These are phyloP conservation scores for Nidularia pulvinata DNA, from an alignment of 768 basidiomycete species.

Conservation along the genomic window DNA sequence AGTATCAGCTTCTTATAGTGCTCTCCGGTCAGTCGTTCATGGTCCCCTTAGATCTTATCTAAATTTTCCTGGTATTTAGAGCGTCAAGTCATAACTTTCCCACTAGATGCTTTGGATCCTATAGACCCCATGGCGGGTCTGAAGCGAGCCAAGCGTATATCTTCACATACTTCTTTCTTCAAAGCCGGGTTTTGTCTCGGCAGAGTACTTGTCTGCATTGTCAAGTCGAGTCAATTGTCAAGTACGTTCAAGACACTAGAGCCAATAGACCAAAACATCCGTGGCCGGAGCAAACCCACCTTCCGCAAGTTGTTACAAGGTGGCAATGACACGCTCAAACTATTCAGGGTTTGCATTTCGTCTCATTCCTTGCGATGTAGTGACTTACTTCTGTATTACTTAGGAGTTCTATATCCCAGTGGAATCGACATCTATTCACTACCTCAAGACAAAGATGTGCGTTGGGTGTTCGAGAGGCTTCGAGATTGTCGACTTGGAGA, in stretches of 20 bases:
- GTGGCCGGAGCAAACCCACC: conserved; percentile 84
- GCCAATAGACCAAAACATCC: conserved; percentile 87
- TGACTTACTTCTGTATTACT: conserved; percentile 1
- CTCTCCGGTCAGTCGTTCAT: conserved; percentile 72
- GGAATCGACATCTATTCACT: conserved; percentile 95
- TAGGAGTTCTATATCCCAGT: conserved; percentile 99
- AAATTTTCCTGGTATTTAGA: conserved; percentile 44
- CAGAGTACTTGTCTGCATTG: conserved; percentile 91
- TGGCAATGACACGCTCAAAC: conserved; percentile 89
- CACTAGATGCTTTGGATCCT: conserved; percentile 88
- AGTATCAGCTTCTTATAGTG: conserved; percentile 95
- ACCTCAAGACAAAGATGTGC: conserved; percentile 96
- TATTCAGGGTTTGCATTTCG: conserved; percentile 70
- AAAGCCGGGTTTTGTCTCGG: conserved; percentile 94
- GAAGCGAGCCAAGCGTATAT: conserved; percentile 93
- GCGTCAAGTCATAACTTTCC: conserved; percentile 95
- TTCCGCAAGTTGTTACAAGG: conserved; percentile 95
- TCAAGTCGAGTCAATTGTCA: conserved; percentile 92
- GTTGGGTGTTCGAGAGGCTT: conserved; percentile 98
- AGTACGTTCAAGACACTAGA: conserved; percentile 98
- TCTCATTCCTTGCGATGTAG: too few relatives aligned
- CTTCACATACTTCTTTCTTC: conserved; percentile 97
- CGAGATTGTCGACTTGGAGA: conserved; percentile 98
- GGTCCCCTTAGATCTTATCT: neutral
- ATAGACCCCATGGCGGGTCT: conserved; percentile 89